These are phyloP conservation scores for Corchorus capsularis DNA, from an alignment of 345 rosid genomes.

Conservation along the genomic window DNA sequence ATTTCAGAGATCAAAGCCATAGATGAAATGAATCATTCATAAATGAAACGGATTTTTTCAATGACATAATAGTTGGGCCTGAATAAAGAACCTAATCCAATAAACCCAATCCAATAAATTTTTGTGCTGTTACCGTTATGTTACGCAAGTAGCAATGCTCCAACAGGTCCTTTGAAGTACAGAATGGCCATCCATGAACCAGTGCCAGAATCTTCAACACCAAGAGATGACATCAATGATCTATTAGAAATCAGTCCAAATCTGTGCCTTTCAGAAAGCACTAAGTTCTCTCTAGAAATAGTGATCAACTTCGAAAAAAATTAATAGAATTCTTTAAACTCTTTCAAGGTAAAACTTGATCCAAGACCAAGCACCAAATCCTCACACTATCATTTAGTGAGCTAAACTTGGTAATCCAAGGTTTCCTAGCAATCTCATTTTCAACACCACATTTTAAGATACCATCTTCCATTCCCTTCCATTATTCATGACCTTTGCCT, in stretches of 20 bases:
- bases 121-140: too few species aligned
- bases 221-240: constrained; percentile 58
- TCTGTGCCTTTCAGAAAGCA: constrained; percentile 66
- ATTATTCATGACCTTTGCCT: constrained; percentile 41
- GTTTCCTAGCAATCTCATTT: constrained; percentile 54
- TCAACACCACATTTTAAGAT: constrained; percentile 55
- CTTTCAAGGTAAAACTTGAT: constrained; percentile 55
- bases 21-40: too few species aligned
- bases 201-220: constrained; percentile 48
- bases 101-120: too few species aligned
- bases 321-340: constrained; percentile 63
- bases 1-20: too few species aligned
- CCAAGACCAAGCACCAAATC: constrained; percentile 30
- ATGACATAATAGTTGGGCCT: too few species aligned
- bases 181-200: constrained; percentile 66
- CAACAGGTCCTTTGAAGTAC: constrained; percentile 62
- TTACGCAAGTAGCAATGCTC: too few species aligned
- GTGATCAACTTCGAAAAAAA: constrained; percentile 61
- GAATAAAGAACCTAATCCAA: too few species aligned
- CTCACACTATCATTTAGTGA: constrained; percentile 45
- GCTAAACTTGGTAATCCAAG: constrained; percentile 62
- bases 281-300: constrained; percentile 60
- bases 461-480: constrained; percentile 47
- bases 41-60: too few species aligned
- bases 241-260: constrained; percentile 74